A percentile compares a stretch with the other conserved stretches of the same genome.
These are phyloP conservation scores for Gossypium turneri DNA, from an alignment of 345 rosid genomes.

Conservation along the genomic window DNA sequence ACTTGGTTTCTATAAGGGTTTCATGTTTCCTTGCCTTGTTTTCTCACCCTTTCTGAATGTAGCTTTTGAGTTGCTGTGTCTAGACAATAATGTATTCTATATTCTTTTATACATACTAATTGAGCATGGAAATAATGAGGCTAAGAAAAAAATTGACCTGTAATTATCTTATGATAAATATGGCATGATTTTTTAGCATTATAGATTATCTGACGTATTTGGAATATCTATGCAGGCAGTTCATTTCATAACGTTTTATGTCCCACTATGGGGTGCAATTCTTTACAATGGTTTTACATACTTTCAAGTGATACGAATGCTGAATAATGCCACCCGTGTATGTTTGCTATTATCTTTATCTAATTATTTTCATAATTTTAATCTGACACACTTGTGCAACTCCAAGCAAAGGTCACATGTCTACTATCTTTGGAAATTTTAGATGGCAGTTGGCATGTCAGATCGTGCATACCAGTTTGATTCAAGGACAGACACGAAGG, in stretches of 20 bases:
- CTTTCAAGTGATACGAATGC: constrained; percentile 94
- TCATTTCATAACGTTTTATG: constrained; percentile 81
- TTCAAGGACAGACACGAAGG: constrained; percentile 74
- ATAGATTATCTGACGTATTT: not conserved
- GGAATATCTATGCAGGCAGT: constrained; percentile 57
- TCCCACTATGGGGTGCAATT: constrained; percentile 95
- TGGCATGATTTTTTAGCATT: not conserved
- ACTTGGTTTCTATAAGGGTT: not conserved
- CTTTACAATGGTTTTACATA: constrained; percentile 91
- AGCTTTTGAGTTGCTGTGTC: not conserved
- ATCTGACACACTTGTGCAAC: not conserved
- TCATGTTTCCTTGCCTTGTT: not conserved
- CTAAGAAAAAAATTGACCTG: not conserved
- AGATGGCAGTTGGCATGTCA: constrained; percentile 97
- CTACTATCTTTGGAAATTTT: constrained; percentile 18
- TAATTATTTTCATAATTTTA: not conserved
- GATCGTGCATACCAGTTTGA: constrained; percentile 64
- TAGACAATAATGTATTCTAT: not conserved
- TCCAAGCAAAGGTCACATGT: constrained; percentile 13
- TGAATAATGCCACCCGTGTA: constrained; percentile 90
- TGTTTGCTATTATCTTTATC: constrained; percentile 13
- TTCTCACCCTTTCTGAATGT: not conserved
- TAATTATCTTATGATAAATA: not conserved
- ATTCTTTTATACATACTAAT: not conserved
- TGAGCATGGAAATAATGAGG: not conserved